A percentile compares a stretch with the other conserved stretches of the same genome.
These are phyloP conservation scores for Leishmania martiniquensis DNA, from an alignment of 208 protist species.

Conservation along the genomic window DNA sequence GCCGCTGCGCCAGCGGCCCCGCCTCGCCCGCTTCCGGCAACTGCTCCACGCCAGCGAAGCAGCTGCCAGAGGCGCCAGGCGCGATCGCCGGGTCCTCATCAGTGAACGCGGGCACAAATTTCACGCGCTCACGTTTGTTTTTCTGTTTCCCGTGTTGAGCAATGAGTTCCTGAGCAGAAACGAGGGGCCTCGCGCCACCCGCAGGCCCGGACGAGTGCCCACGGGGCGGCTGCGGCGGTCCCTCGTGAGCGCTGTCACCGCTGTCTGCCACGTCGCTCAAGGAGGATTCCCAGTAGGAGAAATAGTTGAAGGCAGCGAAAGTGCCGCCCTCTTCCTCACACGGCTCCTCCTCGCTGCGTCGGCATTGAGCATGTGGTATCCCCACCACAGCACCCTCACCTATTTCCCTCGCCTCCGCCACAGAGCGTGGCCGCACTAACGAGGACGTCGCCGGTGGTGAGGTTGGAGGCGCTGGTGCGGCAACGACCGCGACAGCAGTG, in stretches of 20 bases:
- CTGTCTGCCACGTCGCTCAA: not conserved
- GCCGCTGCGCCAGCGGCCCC: not conserved
- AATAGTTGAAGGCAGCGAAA: constrained; percentile 9
- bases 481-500: not conserved
- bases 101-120: not conserved
- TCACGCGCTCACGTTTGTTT: not conserved
- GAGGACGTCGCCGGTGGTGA: not conserved
- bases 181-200: not conserved
- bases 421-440: not conserved
- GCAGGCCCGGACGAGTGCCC: not conserved
- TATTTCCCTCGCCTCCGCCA: not conserved
- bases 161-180: constrained; percentile 3
- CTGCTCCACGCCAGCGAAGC: not conserved
- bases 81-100: not conserved
- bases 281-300: constrained; percentile 28
- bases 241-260: constrained; percentile 6
- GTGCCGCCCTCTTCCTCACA: not conserved
- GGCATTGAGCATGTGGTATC: not conserved
- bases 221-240: not conserved
- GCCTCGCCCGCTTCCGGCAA: not conserved
- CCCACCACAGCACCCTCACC: not conserved
- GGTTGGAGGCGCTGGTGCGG: constrained; percentile 1
- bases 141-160: not conserved
- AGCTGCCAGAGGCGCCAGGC: not conserved
- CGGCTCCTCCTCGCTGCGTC: constrained; percentile 4